Evolutionary conservation across 129 eudicot genomes (phyloP).

Genomic region (Apium graveolens): DNA sequence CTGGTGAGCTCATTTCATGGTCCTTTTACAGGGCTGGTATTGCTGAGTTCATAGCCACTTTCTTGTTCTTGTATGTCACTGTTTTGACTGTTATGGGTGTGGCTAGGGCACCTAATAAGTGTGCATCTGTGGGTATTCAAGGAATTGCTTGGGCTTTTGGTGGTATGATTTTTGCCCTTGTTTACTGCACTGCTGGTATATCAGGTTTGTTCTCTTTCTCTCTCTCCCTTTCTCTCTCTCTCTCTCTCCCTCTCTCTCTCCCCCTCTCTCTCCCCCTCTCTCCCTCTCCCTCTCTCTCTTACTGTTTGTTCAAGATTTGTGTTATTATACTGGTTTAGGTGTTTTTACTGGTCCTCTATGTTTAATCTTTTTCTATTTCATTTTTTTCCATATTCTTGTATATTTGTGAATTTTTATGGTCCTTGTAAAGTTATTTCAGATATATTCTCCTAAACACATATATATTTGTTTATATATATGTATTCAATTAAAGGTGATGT

Average conservation of each 20-base stretch:
- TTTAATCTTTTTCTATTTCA: neutral
- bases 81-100: slow-evolving; percentile 79
- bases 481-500: neutral
- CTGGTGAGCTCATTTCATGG: slow-evolving; percentile 78
- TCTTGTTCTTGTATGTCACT: slow-evolving; percentile 44
- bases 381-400: neutral
- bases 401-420: neutral
- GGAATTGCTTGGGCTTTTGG: slow-evolving; percentile 99
- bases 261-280: neutral
- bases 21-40: slow-evolving; percentile 91
- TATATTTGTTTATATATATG: neutral
- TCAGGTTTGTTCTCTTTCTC: neutral
- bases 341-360: neutral
- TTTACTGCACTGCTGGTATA: slow-evolving; percentile 38
- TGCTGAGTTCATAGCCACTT: slow-evolving; percentile 91
- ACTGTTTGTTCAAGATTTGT: neutral
- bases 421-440: neutral
- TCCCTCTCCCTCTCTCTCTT: neutral
- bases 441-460: neutral
- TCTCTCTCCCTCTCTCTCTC: neutral
- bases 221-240: neutral
- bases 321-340: neutral
- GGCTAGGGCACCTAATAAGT: slow-evolving; percentile 35
- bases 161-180: slow-evolving; percentile 95
- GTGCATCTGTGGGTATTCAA: slow-evolving; percentile 79